Evolutionary conservation across 768 basidiomycete genomes (phyloP).

Genomic region (Calocybe cyanea): DNA sequence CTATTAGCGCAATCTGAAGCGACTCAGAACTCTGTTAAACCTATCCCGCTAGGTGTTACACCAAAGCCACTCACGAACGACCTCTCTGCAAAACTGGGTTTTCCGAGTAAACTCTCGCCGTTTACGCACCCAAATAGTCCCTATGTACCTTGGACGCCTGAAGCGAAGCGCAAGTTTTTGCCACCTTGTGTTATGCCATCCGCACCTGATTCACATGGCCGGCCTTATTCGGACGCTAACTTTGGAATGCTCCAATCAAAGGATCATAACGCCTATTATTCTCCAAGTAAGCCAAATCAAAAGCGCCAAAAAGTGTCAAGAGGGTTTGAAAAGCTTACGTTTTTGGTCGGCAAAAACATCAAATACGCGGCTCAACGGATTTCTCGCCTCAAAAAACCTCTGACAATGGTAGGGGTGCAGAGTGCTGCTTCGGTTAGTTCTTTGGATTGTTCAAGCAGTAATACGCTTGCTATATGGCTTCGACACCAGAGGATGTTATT

Average conservation of each 20-base stretch:
- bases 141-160: slow-evolving; percentile 48
- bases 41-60: slow-evolving; percentile 10
- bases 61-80: neutral
- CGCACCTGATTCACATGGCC: slow-evolving; percentile 28
- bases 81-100: neutral
- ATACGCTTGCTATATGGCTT: slow-evolving; percentile 30
- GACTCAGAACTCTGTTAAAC: neutral
- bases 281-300: no score
- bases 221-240: slow-evolving; percentile 31
- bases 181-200: slow-evolving; percentile 35
- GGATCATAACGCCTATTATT: no score
- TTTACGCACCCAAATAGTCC: slow-evolving; percentile 51
- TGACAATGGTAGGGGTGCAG: neutral
- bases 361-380: slow-evolving; percentile 21
- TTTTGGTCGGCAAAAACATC: slow-evolving; percentile 22
- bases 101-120: slow-evolving; percentile 21
- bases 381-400: slow-evolving; percentile 15
- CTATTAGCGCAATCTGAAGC: neutral
- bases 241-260: slow-evolving; percentile 11
- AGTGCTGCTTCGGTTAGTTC: slow-evolving; percentile 9
- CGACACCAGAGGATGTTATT: slow-evolving; percentile 29
- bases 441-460: slow-evolving; percentile 21
- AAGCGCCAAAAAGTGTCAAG: slow-evolving; percentile 20
- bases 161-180: slow-evolving; percentile 38
- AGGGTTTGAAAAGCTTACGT: slow-evolving; percentile 28